Percentiles rank a stretch among this genome's conserved stretches.
These are phyloP conservation scores for Solanum sejunctum DNA, from an alignment of 257 asterid genomes.

Conservation along the genomic window DNA sequence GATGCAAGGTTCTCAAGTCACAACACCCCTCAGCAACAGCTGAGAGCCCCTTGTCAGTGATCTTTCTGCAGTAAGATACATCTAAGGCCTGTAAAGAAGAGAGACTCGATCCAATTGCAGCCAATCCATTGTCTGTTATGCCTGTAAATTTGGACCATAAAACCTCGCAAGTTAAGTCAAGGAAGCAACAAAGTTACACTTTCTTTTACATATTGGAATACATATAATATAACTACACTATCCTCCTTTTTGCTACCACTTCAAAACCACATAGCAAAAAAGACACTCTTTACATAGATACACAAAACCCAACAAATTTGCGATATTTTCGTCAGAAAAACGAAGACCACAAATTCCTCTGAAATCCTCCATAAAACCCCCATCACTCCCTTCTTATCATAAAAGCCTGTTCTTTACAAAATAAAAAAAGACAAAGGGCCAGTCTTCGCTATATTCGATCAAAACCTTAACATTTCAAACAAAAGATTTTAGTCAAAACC, in stretches of 20 bases:
- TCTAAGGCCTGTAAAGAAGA: conserved; percentile 60
- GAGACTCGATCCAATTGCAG: conserved; percentile 54
- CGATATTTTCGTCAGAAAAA: neutral
- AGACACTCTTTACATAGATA: neutral
- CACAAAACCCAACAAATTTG: neutral
- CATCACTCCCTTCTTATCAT: neutral
- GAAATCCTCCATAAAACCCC: neutral
- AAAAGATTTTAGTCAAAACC: neutral
- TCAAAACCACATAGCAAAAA: neutral
- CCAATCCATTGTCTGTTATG: conserved; percentile 68
- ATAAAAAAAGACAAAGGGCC: neutral
- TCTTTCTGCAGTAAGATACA: conserved; percentile 78
- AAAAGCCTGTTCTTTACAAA: neutral
- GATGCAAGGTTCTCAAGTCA: conserved; percentile 53
- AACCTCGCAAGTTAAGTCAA: neutral
- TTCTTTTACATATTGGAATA: neutral
- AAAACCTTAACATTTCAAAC: neutral
- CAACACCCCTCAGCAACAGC: conserved; percentile 60
- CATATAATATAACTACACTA: neutral
- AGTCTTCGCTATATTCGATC: neutral
- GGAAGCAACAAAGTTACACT: neutral
- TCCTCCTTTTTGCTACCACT: neutral
- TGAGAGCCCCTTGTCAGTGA: conserved; percentile 74
- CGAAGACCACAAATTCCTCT: neutral
- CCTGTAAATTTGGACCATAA: conserved; percentile 32